Evolutionary conservation across 2,329 filamentous ascomycete species (phyloP), one percentile per base, ranked within the genome.

Genomic region (Beauveria scarabaeidicola): DNA sequence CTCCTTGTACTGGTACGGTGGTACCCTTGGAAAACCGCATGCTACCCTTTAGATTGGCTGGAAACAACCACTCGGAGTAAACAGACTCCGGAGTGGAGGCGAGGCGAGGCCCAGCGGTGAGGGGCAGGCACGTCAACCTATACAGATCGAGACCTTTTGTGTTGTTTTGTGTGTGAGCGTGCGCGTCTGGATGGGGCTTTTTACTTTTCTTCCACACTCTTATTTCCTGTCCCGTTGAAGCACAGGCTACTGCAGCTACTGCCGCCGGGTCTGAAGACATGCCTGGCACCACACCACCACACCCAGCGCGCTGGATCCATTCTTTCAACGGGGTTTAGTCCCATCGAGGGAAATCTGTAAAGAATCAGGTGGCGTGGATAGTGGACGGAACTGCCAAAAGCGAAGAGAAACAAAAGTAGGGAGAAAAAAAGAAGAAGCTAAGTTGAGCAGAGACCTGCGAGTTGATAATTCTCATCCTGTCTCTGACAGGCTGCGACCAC

Each of bases 241-340:
- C 41, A 50, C 55, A 29, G 21, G 36, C 55, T 58, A 51, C 55
- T 58, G 36, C 46, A 54, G 11, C 32, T 41, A 25, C 21, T 53
- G 15, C 51, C 47, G 53, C 15, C 29, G 9, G 46, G 36, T 36
- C 23, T 51, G n/a, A 36, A 43, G 55, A 58, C 55, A 32, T 29
- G 44, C 21, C 46, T 25, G 38, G 32, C 32, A 50, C 54, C 44
- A 48, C 53, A 56, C 53, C 44, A 57, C 44, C 29, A 51, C 54
- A 50, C 21, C 46, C 55, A 58, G 23, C 11, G 55, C 17, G 55
- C n/a, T 21, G 46, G 55, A 58, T 58, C 55, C 55, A 58, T 58
- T 51, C 32, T 48, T 43, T 51, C 38, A 58, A 44, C 55, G 51
- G 55, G 55, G 55, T 58, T 58, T 58, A 58, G 55, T 58, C 55